Base-by-base conservation (phyloP, 345 rosid species). In the Rubroshorea leprosula region DNA sequence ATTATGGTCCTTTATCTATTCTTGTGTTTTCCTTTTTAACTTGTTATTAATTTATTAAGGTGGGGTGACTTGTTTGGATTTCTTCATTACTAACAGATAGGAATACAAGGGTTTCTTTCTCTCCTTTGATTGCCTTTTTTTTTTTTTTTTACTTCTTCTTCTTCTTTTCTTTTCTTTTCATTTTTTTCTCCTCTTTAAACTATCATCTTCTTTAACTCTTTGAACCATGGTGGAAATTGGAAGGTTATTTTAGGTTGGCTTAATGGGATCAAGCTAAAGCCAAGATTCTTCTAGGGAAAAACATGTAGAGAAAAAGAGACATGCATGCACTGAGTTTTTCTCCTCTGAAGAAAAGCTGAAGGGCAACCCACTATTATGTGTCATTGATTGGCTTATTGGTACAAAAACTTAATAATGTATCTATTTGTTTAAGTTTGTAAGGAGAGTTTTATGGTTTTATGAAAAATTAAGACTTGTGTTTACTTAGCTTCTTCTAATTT, bases 241-340 rank as follows among this genome's bases (percentile, higher is more conserved):
- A 74, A 76, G 77, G 77, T 74, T 55, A 48, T 76, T 70, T 79
- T 73, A 73, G 78, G 64, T 51, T 73, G 75, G 80, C 80, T 79
- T 78, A 78, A 67, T 29, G 59, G 18, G 35, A 61, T 61, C 64
- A 57, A 60, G 63, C 58, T 52, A 29, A 45, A 49, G 55, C 76
- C 65, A 48, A 15, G 57, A 2, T 51, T 56, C 38, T 60, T 63
- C 39, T 60, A 68, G 68, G 49, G 23, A 63, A 50, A 59, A 18
- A 59, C 35, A 48, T 55, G 72, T 68, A 29, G 56, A 54, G 68
- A 49, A 38, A 31, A 58, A 14, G 46, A 35, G 53, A 22, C 35
- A 20, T 22, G 53, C 26, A 29, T 54, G 65, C 56, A 7, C 45
- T 57, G n/a, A 46, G 54, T 21, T 53, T 19, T 50, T 52, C 60